phyloP scores from a whole-genome alignment of 2,329 filamentous ascomycete genomes.

The Diaporthe ilicicola region DNA sequence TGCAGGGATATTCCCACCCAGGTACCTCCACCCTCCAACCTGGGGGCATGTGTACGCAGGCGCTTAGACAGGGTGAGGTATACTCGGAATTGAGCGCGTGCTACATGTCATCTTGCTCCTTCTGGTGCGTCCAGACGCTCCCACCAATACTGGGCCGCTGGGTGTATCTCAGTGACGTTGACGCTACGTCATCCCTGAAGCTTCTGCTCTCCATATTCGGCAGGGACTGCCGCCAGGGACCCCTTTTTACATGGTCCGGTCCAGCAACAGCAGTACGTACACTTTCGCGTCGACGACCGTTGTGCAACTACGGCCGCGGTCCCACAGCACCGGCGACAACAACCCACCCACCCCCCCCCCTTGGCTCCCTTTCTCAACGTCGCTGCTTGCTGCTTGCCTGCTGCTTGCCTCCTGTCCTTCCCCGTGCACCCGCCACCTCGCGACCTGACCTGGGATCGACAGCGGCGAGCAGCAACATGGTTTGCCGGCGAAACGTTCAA shows the following conservation, averaged over 20 bases:
- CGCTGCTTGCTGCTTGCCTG: neutral
- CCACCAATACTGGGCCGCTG: neutral
- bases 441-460: conserved; percentile 2
- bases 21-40: neutral
- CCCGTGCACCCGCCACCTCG: conserved; percentile 11
- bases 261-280: neutral
- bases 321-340: conserved; percentile 13
- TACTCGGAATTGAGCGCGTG: neutral
- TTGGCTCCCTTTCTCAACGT: neutral
- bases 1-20: neutral
- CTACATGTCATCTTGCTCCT: conserved; percentile 1
- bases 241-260: conserved; percentile 17
- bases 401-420: neutral
- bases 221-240: conserved; percentile 20
- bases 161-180: conserved; percentile 5
- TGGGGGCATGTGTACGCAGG: neutral
- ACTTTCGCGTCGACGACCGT: conserved; percentile 7
- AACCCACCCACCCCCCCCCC: neutral
- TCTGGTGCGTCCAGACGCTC: neutral
- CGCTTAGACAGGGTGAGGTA: conserved; percentile 10
- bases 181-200: conserved; percentile 16
- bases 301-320: conserved; percentile 16
- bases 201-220: conserved; percentile 17
- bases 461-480: neutral
- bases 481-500: conserved; percentile 17